Percentiles rank a stretch among this genome's conserved stretches.
These are phyloP conservation scores for Dictyostelium firmibasis DNA, from an alignment of 78 protist genomes.

Conservation along the genomic window DNA sequence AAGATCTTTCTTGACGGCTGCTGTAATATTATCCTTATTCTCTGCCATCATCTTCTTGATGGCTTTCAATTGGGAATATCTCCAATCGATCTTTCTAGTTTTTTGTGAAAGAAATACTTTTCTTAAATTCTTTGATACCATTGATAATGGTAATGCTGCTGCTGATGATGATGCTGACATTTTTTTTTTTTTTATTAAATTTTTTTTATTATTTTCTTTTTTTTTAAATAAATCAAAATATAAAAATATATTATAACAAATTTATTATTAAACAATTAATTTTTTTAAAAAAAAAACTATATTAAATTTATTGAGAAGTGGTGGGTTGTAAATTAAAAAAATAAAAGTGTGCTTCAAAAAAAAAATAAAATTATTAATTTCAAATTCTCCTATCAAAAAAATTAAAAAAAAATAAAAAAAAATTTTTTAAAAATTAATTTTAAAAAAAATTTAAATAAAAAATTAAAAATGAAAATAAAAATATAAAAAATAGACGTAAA, in stretches of 20 bases:
- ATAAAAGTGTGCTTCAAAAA: not conserved
- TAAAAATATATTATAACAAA: too few species aligned
- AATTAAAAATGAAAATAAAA: not conserved
- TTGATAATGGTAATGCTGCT: not conserved
- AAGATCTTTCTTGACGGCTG: slow-evolving; percentile 54
- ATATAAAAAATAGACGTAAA: not conserved
- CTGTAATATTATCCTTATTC: slow-evolving; percentile 57
- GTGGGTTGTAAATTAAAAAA: too few species aligned
- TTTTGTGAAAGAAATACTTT: slow-evolving; percentile 40
- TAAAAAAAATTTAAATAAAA: not conserved
- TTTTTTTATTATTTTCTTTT: too few species aligned
- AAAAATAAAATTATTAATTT: not conserved
- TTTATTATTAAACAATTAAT: too few species aligned
- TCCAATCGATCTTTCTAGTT: slow-evolving; percentile 74
- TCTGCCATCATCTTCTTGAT: slow-evolving; percentile 59
- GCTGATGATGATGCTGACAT: not conserved
- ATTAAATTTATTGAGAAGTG: too few species aligned
- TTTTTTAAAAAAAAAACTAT: too few species aligned
- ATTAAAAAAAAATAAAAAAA: too few species aligned
- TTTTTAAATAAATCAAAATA: too few species aligned
- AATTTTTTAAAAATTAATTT: too few species aligned
- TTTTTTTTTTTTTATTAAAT: not conserved
- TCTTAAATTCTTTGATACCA: slow-evolving; percentile 37
- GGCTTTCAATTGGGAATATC: slow-evolving; percentile 54
- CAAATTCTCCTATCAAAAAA: not conserved